Base-by-base conservation (phyloP, 495 filamentous ascomycete genomes). In the Penicillium canescens region DNA sequence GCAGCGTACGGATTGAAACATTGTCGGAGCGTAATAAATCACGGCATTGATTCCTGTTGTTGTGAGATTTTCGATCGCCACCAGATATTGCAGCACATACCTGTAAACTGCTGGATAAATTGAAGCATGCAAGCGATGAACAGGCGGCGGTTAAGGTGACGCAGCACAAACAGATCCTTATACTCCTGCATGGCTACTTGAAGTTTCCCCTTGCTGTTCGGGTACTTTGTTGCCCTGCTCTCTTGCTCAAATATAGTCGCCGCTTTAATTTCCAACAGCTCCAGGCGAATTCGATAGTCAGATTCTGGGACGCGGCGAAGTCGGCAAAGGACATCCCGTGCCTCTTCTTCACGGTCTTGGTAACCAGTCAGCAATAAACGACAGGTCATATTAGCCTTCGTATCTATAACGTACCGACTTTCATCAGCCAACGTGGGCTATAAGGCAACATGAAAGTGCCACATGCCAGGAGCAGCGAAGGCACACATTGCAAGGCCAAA, bases 401-500 rank as follows among this genome's bases (percentile, higher is more conserved):
- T 18, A 18, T 18, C 18, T 26, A 26, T 26, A 26, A 7, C 24
- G 7, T 76, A 45, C 49, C 52, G 40, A 13, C 69, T 42, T 78
- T 62, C 23, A 74, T 70, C 7, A 80, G 55, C 76, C 76, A 81
- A 4, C 42, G 42, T 31, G 42, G 42, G 23, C 11, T 14, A 11
- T 14, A 44, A 12, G 64, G 63, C n/a, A 80, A 66, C 50, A 77
- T 79, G 16, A 72, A 65, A 7, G 76, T 71, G 18, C 77, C 76
- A 8, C 62, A 20, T 4, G 63, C 69, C 23, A 82, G 65, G 11
- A 71, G 33, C 18, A 78, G 42, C 6, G 72, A 66, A 10, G 78
- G 78, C 14, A 79, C 46, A 37, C 68, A 65, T 47, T 80, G 77
- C 28, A 80, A 73, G n/a, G 74, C 73, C 23, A 82, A 69, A 0